Percentiles rank a stretch among this genome's conserved stretches.
Conservation (phyloP, 768 basidiomycete genomes). For the Kwoniella mangroviensis region DNA sequence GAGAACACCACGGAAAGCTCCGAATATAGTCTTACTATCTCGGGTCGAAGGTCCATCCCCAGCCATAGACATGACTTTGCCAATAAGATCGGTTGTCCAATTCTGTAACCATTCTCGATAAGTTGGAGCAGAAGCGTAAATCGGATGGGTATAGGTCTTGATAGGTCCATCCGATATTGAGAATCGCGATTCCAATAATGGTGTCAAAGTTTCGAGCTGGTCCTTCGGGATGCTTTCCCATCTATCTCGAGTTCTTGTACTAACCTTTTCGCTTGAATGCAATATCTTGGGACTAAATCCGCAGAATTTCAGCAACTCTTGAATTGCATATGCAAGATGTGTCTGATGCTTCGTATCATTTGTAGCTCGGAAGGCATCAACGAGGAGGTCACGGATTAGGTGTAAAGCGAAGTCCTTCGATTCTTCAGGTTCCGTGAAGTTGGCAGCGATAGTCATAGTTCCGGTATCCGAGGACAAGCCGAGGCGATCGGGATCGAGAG, state of each 20-base stretch:
- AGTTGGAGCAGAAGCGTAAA: conserved; percentile 75
- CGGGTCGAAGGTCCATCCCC: conserved; percentile 51
- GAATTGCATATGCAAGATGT: conserved; percentile 85
- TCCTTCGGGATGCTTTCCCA: conserved; percentile 83
- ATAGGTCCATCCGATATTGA: conserved; percentile 61
- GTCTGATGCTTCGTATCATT: conserved; percentile 92
- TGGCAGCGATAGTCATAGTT: conserved; percentile 72
- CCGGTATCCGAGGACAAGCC: conserved; percentile 68
- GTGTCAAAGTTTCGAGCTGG: conserved; percentile 81
- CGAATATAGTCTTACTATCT: conserved; percentile 71
- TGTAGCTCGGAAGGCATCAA: conserved; percentile 87
- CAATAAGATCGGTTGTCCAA: conserved; percentile 83
- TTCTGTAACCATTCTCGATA: conserved; percentile 96
- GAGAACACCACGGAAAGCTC: conserved; percentile 75
- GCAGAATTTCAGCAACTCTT: conserved; percentile 85
- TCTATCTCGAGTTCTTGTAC: conserved; percentile 70
- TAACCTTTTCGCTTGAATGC: conserved; percentile 61
- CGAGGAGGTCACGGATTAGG: conserved; percentile 81
- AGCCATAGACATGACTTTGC: conserved; percentile 51
- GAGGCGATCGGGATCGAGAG: conserved; percentile 91
- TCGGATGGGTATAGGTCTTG: conserved; percentile 65
- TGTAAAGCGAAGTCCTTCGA: conserved; percentile 78
- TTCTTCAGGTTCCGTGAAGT: conserved; percentile 80
- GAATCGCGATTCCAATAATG: conserved; percentile 68
- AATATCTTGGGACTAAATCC: conserved; percentile 80